Evolutionary conservation across 2,329 filamentous ascomycete genomes (phyloP).

Genomic region (Pseudogymnoascus sp.): DNA sequence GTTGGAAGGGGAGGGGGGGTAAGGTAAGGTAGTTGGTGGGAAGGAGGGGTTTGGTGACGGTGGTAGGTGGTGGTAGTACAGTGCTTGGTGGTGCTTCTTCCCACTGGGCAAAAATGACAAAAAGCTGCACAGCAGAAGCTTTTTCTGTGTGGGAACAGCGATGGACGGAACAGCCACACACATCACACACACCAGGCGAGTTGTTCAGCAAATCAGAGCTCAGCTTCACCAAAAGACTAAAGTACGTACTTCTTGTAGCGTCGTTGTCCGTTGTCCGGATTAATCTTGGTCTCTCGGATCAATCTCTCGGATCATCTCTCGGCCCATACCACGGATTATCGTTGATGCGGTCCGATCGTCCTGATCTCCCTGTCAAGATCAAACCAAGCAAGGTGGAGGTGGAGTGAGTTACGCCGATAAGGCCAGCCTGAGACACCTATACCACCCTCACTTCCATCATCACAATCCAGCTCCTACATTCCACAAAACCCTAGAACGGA

Average conservation of each 20-base stretch:
- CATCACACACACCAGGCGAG: not conserved
- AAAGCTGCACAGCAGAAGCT: slow-evolving; percentile 16
- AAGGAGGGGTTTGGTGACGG: slow-evolving; percentile 22
- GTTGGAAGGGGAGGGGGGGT: not conserved
- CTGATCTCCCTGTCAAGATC: not conserved
- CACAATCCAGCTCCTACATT: not conserved
- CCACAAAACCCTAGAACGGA: not conserved
- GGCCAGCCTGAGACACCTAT: not conserved
- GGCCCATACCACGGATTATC: not conserved
- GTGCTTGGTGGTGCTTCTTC: slow-evolving; percentile 1
- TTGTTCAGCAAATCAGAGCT: not conserved
- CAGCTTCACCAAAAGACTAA: not conserved
- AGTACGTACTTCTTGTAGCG: not conserved
- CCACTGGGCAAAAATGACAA: not conserved
- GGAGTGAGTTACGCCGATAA: not conserved
- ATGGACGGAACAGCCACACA: not conserved
- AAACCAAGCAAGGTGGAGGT: not conserved
- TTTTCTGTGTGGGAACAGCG: not conserved
- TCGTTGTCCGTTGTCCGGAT: not conserved
- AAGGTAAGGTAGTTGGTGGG: slow-evolving; percentile 14
- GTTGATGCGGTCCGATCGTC: not conserved
- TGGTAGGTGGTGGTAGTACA: slow-evolving; percentile 11
- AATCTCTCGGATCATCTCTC: too few relatives aligned
- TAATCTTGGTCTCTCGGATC: not conserved
- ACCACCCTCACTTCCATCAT: not conserved